Percentiles rank a stretch among this genome's conserved stretches.
These are phyloP conservation scores for Leptographium wingfieldii DNA, from an alignment of 2,329 filamentous ascomycete species.

Conservation along the genomic window DNA sequence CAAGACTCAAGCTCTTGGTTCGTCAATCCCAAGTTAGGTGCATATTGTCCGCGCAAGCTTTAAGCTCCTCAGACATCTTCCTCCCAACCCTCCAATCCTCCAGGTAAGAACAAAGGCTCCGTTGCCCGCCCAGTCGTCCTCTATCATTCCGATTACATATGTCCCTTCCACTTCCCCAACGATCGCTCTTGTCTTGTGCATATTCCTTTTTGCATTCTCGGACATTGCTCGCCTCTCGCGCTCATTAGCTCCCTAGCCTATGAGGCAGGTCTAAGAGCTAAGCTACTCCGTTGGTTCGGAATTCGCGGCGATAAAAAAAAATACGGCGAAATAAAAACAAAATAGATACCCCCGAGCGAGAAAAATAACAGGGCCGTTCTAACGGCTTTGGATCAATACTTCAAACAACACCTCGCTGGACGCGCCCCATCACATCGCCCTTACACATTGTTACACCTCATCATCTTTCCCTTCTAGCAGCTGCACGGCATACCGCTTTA, in stretches of 20 bases:
- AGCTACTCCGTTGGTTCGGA: conserved; percentile 11
- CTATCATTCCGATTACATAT: not conserved
- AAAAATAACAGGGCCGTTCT: conserved; percentile 9
- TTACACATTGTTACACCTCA: not conserved
- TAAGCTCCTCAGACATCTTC: not conserved
- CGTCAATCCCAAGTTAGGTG: not conserved
- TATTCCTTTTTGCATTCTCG: not conserved
- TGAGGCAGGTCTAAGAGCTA: conserved; percentile 9
- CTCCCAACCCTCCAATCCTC: not conserved
- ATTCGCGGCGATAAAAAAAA: conserved; percentile 12
- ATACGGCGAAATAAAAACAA: not conserved
- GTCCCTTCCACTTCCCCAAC: not conserved
- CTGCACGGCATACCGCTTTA: not conserved
- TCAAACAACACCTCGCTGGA: not conserved
- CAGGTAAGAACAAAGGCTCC: not conserved
- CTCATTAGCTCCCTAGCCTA: not conserved
- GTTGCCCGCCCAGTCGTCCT: not conserved
- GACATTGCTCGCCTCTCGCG: not conserved
- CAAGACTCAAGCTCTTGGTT: conserved; percentile 5
- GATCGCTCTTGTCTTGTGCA: not conserved
- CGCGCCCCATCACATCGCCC: not conserved
- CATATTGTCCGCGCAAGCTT: not conserved
- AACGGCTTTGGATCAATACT: not conserved
- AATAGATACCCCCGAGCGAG: conserved; percentile 3
- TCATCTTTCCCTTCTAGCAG: not conserved